Base-by-base conservation (phyloP, 208 protist species). In the Zelonia costaricensis region DNA sequence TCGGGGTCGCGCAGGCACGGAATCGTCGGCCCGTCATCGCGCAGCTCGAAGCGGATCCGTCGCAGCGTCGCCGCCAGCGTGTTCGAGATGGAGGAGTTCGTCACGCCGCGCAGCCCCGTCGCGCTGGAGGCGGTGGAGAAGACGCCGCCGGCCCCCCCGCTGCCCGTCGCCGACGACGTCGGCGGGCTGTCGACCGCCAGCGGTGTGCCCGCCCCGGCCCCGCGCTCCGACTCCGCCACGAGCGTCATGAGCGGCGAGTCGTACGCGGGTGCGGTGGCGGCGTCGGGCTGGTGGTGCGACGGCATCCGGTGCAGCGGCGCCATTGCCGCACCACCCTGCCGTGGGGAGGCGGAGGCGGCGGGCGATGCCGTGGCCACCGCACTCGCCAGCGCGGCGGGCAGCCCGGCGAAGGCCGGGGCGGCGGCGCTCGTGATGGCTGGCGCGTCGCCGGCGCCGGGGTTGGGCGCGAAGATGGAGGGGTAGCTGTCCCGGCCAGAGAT, bases 1-100 rank as follows among this genome's bases (percentile, higher is more conserved):
- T 69, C 46, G 12, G 53, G 53, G 33, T 62, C 54, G 16, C 47
- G 70, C 42, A 82, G 62, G 22, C 42, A 31, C 5, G 48, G 57
- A 23, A 91, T 84, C 1, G 60, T 76, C 20, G 64, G 62, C 15
- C 77, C 84, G 55, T 84, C 80, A 66, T 87, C 75, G 22, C 69
- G 63, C 53, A 91, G 43, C 58, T 91, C 80, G 38, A 91, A 87
- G 54, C 84, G 78, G 47, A 91, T 86, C 20, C 84, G 84, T 8
- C 80, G 80, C 49, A 90, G 66, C 22, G 79, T 77, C 10, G 65
- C 42, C 1, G 69, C 69, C n/a, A 87, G 62, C 35, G 76, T 57
- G 36, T 70, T 57, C 16, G 74, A 67, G 25, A 69, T 40, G 25
- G 61, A 27, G 1, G 38, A 43, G 25, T 31, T 44, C 16, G 63